Evolutionary conservation across 345 rosid species (phyloP), one percentile per base, ranked within the genome.

Genomic region (Sonneratia caseolaris): DNA sequence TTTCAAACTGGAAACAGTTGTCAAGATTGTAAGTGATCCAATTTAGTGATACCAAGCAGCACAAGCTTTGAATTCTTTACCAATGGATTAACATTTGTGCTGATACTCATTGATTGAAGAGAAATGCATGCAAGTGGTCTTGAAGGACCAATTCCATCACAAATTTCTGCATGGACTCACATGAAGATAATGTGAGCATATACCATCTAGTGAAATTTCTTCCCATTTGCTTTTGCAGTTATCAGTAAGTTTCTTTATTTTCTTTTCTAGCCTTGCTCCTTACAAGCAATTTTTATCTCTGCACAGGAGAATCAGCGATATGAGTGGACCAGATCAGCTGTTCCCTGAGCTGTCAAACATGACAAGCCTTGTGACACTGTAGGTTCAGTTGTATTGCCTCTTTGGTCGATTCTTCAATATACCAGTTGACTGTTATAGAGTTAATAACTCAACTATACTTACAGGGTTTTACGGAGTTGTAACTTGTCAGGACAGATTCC

Each of bases 121-220:
- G 88, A 87, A 76, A 77, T 87, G 83, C 84, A 82, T 59, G 86
- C 86, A 37, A 75, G 84, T 51, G 89, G 89, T 69, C 83, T 87
- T 73, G 68, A 78, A 72, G 88, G 89, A 37, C 88, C 88, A 36
- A 84, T 87, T 70, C 83, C 87, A 64, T n/a, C 82, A 2, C 77
- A 61, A 70, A 72, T 87, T 72, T 79, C 83, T 51, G 47, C 68
- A 64, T 69, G 84, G 74, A 49, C 21, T 49, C 74, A 76, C 64
- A 68, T 84, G 71, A 22, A 1, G 48, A 69, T 78, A 59, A 48
- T 87, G 92, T 87, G 74, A 87, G 91, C 79, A 37, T 21, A 47
- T 47, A 37, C 48, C 65, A 38, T 40, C 64, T 40, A 24, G 14
- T 47, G 45, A 38, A 47, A 21, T 3, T 72, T 19, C 67, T n/a